Conservation (phyloP, 2,329 filamentous ascomycete genomes). For the Cryphonectria nitschkei region DNA sequence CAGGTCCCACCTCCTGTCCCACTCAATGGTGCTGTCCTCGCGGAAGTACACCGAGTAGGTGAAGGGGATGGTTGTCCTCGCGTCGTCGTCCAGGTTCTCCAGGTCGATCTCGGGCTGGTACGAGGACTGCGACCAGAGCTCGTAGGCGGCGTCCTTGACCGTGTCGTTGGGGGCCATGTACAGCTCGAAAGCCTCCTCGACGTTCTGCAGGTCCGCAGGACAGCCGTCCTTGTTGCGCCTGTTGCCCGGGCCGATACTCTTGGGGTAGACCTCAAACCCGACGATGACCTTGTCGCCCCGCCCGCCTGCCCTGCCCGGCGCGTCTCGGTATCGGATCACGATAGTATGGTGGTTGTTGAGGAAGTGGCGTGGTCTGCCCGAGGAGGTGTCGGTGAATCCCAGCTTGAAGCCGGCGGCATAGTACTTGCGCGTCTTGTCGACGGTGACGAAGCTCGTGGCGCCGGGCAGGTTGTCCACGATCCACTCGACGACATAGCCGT, state of each 20-base stretch:
- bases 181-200: constrained; percentile 69
- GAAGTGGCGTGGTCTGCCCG: constrained; percentile 66
- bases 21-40: constrained; percentile 79
- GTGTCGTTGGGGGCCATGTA: constrained; percentile 67
- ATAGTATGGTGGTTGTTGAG: constrained; percentile 90
- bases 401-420: constrained; percentile 90
- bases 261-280: constrained; percentile 88
- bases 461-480: constrained; percentile 91
- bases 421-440: constrained; percentile 83
- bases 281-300: constrained; percentile 79
- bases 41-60: constrained; percentile 91
- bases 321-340: constrained; percentile 76
- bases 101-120: constrained; percentile 60
- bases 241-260: constrained; percentile 69
- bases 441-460: constrained; percentile 84
- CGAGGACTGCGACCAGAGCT: constrained; percentile 57
- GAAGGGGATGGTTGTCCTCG: constrained; percentile 75
- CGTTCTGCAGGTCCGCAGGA: constrained; percentile 66
- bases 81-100: constrained; percentile 62
- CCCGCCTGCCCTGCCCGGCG: constrained; percentile 69
- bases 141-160: constrained; percentile 44
- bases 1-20: constrained; percentile 83
- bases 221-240: constrained; percentile 68
- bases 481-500: constrained; percentile 89
- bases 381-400: constrained; percentile 71